Percentiles rank a stretch among this genome's conserved stretches.
Evolutionary conservation across 345 rosid genomes (phyloP).

Genomic region (Anastatica hierochuntica): DNA sequence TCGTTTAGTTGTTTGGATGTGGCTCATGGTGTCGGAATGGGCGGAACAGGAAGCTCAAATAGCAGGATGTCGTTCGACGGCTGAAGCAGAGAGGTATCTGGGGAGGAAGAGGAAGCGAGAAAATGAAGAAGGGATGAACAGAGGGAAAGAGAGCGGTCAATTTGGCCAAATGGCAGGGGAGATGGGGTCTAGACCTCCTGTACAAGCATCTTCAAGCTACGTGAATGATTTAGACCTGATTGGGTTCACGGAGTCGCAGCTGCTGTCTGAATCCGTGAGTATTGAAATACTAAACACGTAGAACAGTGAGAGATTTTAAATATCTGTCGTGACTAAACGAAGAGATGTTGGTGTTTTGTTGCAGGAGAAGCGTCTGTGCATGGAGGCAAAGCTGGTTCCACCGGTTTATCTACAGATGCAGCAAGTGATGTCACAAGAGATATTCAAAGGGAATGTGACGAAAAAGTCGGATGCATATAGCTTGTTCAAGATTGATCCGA

Average conservation of each 20-base stretch:
- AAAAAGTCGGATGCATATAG: conserved; percentile 73
- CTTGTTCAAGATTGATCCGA: conserved; percentile 69
- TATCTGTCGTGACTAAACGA: conserved; percentile 4
- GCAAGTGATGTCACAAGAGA: conserved; percentile 64
- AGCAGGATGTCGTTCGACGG: conserved; percentile 80
- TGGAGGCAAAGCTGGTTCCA: conserved; percentile 61
- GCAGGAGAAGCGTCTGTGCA: conserved; percentile 89
- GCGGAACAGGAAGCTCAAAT: conserved; percentile 70
- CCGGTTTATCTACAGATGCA: conserved; percentile 79
- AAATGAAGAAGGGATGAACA: conserved; percentile 59
- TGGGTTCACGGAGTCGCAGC: conserved; percentile 50
- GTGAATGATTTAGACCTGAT: conserved; percentile 45
- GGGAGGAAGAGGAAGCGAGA: conserved; percentile 63
- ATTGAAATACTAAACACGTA: not conserved
- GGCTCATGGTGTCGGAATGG: conserved; percentile 10
- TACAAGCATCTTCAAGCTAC: conserved; percentile 53
- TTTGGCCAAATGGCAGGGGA: conserved; percentile 34
- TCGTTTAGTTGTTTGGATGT: conserved; percentile 8
- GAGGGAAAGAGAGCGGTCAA: conserved; percentile 58
- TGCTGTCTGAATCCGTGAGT: conserved; percentile 82
- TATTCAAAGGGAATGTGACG: conserved; percentile 60
- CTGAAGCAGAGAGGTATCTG: conserved; percentile 68
- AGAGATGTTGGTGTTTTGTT: conserved; percentile 3
- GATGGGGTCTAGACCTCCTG: conserved; percentile 31
- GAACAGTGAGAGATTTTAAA: not conserved